Evolutionary conservation across 352 stramenopile genomes (phyloP).

Genomic region (Elongisporangium anandrum): DNA sequence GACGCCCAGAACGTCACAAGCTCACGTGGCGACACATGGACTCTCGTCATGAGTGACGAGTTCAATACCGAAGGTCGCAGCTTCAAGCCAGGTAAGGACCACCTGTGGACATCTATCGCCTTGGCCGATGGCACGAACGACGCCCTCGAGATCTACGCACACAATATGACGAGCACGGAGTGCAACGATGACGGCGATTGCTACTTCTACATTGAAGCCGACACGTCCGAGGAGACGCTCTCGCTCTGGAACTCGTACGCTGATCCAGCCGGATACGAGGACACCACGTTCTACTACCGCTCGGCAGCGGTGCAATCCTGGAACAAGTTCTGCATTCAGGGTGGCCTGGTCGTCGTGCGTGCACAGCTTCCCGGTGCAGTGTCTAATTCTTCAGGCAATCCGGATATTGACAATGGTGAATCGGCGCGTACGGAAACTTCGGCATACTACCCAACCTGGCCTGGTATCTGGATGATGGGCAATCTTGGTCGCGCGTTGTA

Average conservation of each 20-base stretch:
- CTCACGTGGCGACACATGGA: slow-evolving; percentile 37
- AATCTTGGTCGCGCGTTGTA: slow-evolving; percentile 92
- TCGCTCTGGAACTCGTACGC: slow-evolving; percentile 53
- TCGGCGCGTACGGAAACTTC: slow-evolving; percentile 12
- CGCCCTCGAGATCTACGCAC: slow-evolving; percentile 46
- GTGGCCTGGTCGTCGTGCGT: slow-evolving; percentile 79
- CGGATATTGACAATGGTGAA: slow-evolving; percentile 20
- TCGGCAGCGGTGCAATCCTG: slow-evolving; percentile 84
- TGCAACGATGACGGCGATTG: slow-evolving; percentile 29
- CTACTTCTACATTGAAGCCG: slow-evolving; percentile 43
- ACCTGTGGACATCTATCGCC: slow-evolving; percentile 85
- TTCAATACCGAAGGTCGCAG: slow-evolving; percentile 72
- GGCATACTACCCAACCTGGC: slow-evolving; percentile 71
- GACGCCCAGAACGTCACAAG: slow-evolving; percentile 22
- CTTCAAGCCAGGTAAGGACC: slow-evolving; percentile 88
- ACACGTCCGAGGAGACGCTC: slow-evolving; percentile 32
- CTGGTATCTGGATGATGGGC: slow-evolving; percentile 91
- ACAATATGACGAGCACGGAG: slow-evolving; percentile 44
- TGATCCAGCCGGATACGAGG: slow-evolving; percentile 41
- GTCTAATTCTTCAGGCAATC: slow-evolving; percentile 47
- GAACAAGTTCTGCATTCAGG: slow-evolving; percentile 92
- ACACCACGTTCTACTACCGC: slow-evolving; percentile 47
- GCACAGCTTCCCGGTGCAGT: slow-evolving; percentile 83
- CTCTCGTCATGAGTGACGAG: slow-evolving; percentile 91
- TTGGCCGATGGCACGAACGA: slow-evolving; percentile 47